phyloP scores from a whole-genome alignment of 2,329 filamentous ascomycete genomes.

The Colletotrichum simmondsii region DNA sequence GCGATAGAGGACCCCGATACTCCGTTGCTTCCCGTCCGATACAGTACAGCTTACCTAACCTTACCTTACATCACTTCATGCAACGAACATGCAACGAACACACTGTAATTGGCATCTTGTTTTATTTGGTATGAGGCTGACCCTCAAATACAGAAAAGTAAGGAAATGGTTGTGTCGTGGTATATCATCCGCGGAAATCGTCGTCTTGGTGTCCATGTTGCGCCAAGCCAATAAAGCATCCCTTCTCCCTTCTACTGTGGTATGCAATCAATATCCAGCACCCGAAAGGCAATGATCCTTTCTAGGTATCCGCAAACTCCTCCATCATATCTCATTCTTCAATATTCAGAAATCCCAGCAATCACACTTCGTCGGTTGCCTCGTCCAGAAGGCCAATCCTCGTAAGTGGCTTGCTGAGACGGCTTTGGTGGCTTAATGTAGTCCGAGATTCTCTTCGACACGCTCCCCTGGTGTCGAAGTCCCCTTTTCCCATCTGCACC shows the following conservation, averaged over 20 bases:
- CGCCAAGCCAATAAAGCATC: background rate
- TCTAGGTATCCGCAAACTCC: no score
- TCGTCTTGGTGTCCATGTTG: background rate
- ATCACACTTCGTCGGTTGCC: conserved; percentile 23
- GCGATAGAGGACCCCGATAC: background rate
- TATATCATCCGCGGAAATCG: background rate
- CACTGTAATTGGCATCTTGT: background rate
- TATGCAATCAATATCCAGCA: background rate
- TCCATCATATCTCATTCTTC: background rate
- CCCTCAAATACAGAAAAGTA: background rate
- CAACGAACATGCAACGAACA: background rate
- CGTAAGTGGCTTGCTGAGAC: background rate
- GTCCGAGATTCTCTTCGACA: conserved; percentile 62
- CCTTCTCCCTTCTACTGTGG: background rate
- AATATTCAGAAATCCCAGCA: conserved; percentile 12
- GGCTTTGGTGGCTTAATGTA: conserved; percentile 41
- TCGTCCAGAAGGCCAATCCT: conserved; percentile 14
- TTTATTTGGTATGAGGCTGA: background rate
- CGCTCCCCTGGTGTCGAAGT: conserved; percentile 40
- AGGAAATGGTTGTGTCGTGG: background rate
- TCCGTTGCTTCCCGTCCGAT: background rate
- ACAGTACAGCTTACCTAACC: no score
- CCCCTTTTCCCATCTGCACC: conserved; percentile 20
- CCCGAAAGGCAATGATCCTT: background rate
- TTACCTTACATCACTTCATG: background rate